A percentile compares a stretch with the other conserved stretches of the same genome.
Evolutionary conservation across 139 green algal species (phyloP).

Genomic region (Picochlorum sp.): DNA sequence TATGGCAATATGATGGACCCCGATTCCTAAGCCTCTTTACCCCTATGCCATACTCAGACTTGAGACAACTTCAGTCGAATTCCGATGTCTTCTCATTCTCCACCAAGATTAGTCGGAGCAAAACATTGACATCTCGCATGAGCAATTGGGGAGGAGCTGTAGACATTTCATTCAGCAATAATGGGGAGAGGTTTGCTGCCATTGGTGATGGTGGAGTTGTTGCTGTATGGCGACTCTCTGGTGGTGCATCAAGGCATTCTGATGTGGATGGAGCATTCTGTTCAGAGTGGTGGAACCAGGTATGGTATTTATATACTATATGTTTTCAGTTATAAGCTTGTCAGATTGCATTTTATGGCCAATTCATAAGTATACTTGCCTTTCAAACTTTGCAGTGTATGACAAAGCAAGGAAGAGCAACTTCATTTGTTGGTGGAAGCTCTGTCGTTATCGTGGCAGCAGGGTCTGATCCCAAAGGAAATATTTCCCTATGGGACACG

Average conservation of each 20-base stretch:
- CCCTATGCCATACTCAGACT: slow-evolving; percentile 6
- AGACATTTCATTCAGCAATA: slow-evolving; percentile 40
- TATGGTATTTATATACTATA: no score
- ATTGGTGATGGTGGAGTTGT: slow-evolving; percentile 63
- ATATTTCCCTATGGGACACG: slow-evolving; percentile 60
- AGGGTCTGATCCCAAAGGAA: slow-evolving; percentile 34
- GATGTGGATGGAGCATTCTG: slow-evolving; percentile 41
- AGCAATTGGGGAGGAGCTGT: slow-evolving; percentile 8
- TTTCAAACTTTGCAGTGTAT: no score
- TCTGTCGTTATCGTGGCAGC: slow-evolving; percentile 46
- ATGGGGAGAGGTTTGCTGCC: slow-evolving; percentile 55
- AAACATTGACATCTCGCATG: not conserved
- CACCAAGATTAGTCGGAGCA: not conserved
- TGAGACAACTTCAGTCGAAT: not conserved
- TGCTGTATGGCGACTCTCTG: slow-evolving; percentile 60
- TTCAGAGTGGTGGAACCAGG: slow-evolving; percentile 68
- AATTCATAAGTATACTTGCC: no score
- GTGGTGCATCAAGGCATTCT: not conserved
- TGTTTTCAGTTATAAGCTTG: slow-evolving; percentile 9
- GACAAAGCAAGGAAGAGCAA: slow-evolving; percentile 27
- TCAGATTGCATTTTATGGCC: no score
- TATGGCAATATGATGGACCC: slow-evolving; percentile 45
- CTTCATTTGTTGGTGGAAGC: slow-evolving; percentile 50
- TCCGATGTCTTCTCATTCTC: not conserved
- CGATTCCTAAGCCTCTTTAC: slow-evolving; percentile 32